Conservation (phyloP, 345 rosid genomes). For the Eucalyptus paniculata region DNA sequence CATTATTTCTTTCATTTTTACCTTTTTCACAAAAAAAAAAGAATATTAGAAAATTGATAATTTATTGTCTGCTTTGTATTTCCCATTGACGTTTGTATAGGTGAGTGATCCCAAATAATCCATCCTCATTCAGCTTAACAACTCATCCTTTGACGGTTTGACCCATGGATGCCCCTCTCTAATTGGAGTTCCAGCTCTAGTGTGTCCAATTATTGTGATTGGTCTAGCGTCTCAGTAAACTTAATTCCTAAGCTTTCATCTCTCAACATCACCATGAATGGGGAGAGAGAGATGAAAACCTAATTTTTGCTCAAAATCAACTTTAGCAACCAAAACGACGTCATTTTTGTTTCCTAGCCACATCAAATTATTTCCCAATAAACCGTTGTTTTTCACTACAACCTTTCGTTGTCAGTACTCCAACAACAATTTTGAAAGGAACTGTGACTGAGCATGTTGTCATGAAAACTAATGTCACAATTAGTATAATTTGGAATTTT, state of each 20-base stretch:
- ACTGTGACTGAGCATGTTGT: not conserved
- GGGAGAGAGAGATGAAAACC: not conserved
- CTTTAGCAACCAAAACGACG: not conserved
- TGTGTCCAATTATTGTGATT: not conserved
- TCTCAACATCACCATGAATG: not conserved
- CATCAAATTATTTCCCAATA: not conserved
- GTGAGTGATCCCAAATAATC: constrained; percentile 24
- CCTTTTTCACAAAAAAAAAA: not conserved
- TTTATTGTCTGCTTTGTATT: not conserved
- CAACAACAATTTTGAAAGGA: not conserved
- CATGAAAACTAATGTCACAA: not conserved
- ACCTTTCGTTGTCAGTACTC: not conserved
- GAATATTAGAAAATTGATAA: too few relatives aligned
- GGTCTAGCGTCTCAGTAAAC: not conserved
- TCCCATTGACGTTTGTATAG: not conserved
- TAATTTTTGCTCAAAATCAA: not conserved
- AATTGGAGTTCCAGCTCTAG: constrained; percentile 24
- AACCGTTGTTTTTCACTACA: not conserved
- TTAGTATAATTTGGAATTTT: not conserved
- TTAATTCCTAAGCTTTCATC: not conserved
- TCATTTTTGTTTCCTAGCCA: not conserved
- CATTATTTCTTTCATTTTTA: too few relatives aligned
- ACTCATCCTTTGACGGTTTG: constrained; percentile 39
- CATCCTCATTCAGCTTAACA: constrained; percentile 52
- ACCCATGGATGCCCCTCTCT: constrained; percentile 42